Percentiles rank a stretch among this genome's conserved stretches.
Conservation (phyloP, 306 rosid species). For the Malus orientalis region DNA sequence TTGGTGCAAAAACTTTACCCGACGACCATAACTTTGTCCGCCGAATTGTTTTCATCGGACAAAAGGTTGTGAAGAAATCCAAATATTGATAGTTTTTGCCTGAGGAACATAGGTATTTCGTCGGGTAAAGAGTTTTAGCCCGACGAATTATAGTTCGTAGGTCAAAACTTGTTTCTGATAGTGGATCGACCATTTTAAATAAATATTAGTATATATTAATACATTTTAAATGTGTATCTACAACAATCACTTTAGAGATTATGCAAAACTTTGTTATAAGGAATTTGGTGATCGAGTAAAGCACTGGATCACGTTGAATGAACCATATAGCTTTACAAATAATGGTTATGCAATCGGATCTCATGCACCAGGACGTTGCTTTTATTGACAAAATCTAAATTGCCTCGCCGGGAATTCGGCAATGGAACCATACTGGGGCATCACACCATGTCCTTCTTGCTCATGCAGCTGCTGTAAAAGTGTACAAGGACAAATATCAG, state of each 20-base stretch:
- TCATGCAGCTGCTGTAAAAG: constrained; percentile 48
- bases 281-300: constrained; percentile 37
- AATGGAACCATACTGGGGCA: constrained; percentile 53
- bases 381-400: constrained; percentile 30
- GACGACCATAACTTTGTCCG: no score
- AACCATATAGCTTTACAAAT: constrained; percentile 14
- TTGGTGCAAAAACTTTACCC: no score
- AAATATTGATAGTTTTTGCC: no score
- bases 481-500: constrained; percentile 50
- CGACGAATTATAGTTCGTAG: no score
- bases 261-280: constrained; percentile 25
- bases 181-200: no score
- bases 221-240: neutral
- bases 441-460: constrained; percentile 50
- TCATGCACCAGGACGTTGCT: constrained; percentile 36
- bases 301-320: constrained; percentile 44
- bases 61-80: no score
- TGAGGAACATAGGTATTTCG: no score
- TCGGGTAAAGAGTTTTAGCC: no score
- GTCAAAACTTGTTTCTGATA: no score
- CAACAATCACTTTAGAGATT: constrained; percentile 28
- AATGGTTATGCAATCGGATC: constrained; percentile 21
- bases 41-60: no score
- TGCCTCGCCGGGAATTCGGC: constrained; percentile 58
- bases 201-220: neutral